Base-by-base conservation (phyloP, 345 rosid species). In the Gossypium australe region DNA sequence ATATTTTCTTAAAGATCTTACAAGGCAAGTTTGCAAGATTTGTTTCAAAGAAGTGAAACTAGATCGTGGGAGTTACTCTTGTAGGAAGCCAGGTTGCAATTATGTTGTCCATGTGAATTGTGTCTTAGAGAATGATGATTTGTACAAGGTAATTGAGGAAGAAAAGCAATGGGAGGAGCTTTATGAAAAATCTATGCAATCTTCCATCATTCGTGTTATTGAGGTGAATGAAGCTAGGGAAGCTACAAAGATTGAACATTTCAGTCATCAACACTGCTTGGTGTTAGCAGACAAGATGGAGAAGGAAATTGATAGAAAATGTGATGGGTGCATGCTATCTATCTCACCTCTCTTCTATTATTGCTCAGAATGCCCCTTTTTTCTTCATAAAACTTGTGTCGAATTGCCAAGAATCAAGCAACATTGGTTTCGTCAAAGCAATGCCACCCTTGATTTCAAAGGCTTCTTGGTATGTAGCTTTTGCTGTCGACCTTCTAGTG, bases 81-180 rank as follows among this genome's bases (percentile, higher is more conserved):
- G 82, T 9, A 0, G 22, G n/a, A n/a, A 2, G 11, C 17, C 3
- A 0, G 67, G 61, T 2, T 76, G 78, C 16, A 51, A 79, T 49
- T 82, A 17, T 2, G 41, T 62, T 51, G 80, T 59, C 60, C 80
- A 82, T 73, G 64, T 76, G 0, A 68, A 14, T 16, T 82, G 85
- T 44, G 85, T 76, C 41, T 48, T 60, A n/a, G 41, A 73, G 10
- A 0, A 14, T 51, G 41, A 76, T n/a, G 9, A 59, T 5, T 49
- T 73, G 78, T 75, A 79, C 34, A 34, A 73, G 3, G 17, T 56
- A 70, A 70, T 76, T 24, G 60, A 68, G 12, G 11, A 6, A 10
- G 76, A 69, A 2, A 64, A 66, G 9, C 16, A 0, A 24, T 8
- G 49, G 2, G 20, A 43, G 25, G 29, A 14, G 57, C 13, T 1